A percentile compares a stretch with the other conserved stretches of the same genome.
Conservation (phyloP, 345 rosid species). For the Dovyalis caffra region DNA sequence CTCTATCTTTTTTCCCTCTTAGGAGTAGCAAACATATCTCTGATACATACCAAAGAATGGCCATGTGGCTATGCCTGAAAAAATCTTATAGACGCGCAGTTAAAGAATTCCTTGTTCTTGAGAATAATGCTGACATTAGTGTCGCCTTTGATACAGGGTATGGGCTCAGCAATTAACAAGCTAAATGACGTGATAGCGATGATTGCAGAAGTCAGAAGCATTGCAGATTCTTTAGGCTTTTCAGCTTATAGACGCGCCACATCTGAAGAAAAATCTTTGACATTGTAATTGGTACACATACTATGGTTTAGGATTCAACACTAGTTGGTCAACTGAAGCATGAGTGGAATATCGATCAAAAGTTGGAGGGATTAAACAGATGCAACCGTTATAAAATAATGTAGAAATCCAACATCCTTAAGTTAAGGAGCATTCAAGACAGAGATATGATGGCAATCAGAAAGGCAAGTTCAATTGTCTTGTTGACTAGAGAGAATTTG, state of each 20-base stretch:
- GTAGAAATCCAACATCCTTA: background rate
- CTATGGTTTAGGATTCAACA: background rate
- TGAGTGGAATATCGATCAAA: background rate
- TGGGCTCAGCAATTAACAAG: constrained; percentile 61
- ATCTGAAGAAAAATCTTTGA: constrained; percentile 18
- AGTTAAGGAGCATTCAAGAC: background rate
- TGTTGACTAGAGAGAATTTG: too few species aligned
- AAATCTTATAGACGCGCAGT: too few species aligned
- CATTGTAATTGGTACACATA: constrained; percentile 5
- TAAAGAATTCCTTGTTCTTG: too few species aligned
- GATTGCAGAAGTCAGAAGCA: constrained; percentile 60
- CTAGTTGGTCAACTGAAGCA: background rate
- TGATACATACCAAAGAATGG: too few species aligned
- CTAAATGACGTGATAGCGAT: constrained; percentile 57
- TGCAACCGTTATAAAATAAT: background rate
- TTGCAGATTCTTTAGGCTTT: constrained; percentile 40
- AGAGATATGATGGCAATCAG: background rate
- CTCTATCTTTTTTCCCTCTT: too few species aligned
- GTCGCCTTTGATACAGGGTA: constrained; percentile 34
- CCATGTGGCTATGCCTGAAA: too few species aligned
- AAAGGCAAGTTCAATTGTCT: too few species aligned
- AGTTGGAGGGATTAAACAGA: background rate
- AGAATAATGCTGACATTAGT: background rate
- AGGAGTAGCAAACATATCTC: too few species aligned
- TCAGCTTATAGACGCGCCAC: constrained; percentile 8